These are phyloP conservation scores for Biscogniauxia mediterranea DNA, from an alignment of 2,329 filamentous ascomycete species.

Conservation along the genomic window DNA sequence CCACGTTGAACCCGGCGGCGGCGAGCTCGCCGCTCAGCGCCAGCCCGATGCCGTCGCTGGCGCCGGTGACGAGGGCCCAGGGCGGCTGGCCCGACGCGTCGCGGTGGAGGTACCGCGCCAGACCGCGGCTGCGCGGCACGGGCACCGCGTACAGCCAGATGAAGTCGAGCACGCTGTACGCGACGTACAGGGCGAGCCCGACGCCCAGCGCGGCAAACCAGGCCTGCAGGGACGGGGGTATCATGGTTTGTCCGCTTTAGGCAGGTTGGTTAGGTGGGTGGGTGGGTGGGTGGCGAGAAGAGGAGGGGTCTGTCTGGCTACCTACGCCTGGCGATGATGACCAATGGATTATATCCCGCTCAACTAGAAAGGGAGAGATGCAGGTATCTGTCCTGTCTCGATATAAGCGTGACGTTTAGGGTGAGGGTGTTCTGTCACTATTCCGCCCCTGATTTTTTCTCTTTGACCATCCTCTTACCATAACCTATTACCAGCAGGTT, in stretches of 20 bases:
- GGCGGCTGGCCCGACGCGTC: constrained; percentile 15
- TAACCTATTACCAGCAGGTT: too few species aligned
- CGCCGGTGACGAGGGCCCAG: constrained; percentile 50
- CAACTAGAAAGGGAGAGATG: too few species aligned
- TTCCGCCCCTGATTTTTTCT: too few species aligned
- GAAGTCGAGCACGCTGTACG: constrained; percentile 12
- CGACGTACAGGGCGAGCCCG: constrained; percentile 15
- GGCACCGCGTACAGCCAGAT: constrained; percentile 19
- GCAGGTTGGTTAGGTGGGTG: not conserved
- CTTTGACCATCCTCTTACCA: too few species aligned
- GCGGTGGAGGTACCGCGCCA: constrained; percentile 22
- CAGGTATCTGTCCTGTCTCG: too few species aligned
- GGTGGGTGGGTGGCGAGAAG: not conserved
- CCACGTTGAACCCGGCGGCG: constrained; percentile 50
- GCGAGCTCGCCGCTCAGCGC: constrained; percentile 48
- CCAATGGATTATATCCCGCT: too few species aligned
- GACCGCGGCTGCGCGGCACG: not conserved
- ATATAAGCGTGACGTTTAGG: too few species aligned
- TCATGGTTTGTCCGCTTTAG: not conserved
- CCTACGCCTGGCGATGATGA: not conserved
- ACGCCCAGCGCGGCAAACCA: constrained; percentile 12
- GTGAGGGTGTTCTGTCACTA: too few species aligned
- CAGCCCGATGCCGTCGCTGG: constrained; percentile 50
- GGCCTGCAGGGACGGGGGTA: constrained; percentile 5
- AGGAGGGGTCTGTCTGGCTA: not conserved